Base-by-base conservation (phyloP, 768 basidiomycete species). In the Phaffia australis region DNA sequence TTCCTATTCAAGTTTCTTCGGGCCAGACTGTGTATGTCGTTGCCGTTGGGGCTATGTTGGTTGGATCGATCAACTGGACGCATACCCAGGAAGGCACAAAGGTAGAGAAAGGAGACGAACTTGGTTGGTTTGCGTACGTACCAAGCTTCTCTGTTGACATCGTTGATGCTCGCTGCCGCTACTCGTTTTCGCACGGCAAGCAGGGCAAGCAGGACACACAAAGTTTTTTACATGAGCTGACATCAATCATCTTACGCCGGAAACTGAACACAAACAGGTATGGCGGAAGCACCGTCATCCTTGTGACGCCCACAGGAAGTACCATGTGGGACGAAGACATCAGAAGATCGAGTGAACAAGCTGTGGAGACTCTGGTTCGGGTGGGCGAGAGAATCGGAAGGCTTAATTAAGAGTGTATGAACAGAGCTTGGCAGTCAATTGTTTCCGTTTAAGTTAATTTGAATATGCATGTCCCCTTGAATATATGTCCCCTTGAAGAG, bases 121-220 rank as follows among this genome's bases (percentile, higher is more conserved):
- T 89, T 18, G 80, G 82, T 56, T 25, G 8, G 56, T 35, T 50
- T 16, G 30, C 42, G 11, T 48, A 59, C 48, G 21, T 51, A 61
- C 25, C 30, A 65, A 47, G 64, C n/a, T 32, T 29, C 11, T 8
- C 63, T 60, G 47, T 0, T 57, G 47, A n/a, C n/a, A n/a, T 14
- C 32, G 23, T 51, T 49, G 78, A 79, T 9, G 81, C 81, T 54
- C 16, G 4, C 15, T 29, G 16, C 16, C n/a, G 52, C 5, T 23
- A 71, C 85, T 85, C 70, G 81, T 84, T 30, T 89, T 88, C 72
- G 88, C 87, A 0, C 87, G 87, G n/a, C 86, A 85, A 70, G 88
- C 87, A 1, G 69, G 84, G 42, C 80, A 87, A 32, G 79, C 74
- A 23, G 72, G 87, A 21, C 86, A 86, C 75, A 84, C n/a, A n/a